Base-by-base conservation (phyloP, 345 rosid species). In the Eutrema japonicum region DNA sequence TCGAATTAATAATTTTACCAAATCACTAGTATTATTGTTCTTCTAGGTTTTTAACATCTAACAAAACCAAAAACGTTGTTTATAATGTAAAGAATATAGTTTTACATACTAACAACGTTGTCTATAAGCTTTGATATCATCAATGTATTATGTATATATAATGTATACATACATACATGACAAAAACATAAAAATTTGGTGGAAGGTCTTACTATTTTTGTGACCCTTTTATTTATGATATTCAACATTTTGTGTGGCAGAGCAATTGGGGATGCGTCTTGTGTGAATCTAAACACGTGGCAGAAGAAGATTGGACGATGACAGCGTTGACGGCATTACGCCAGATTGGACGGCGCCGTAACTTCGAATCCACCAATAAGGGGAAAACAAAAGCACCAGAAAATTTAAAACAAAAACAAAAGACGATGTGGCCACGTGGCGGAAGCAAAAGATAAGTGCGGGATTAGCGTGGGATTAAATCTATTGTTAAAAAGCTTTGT, bases 321-420 rank as follows among this genome's bases (percentile, higher is more conserved):
- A 51, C 77, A 77, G 77, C 77, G 54, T 51, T 50, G 66, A 66
- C 59, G 53, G 71, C 73, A 73, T 52, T 42, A 78, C 37, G 63
- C 61, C 68, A 55, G 74, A 67, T 29, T 66, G 52, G 78, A 29
- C 71, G 68, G 64, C 79, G 69, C 73, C 78, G 73, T 67, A 57
- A 58, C 74, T 72, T 70, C 22, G 67, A 36, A 64, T 50, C 55
- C 46, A 50, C 68, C 70, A 43, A 65, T 70, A 7, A 36, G 66
- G 4, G n/a, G 6, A 51, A 7, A 56, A 10, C 70, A 63, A 54
- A 64, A 70, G 45, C 7, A 1, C 3, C 50, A 30, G 8, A 0
- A 5, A 36, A 35, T 6, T 41, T 6, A 27, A 29, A 22, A 22
- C 26, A 22, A 22, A 9, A 27, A 8, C 4, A 11, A 22, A 16